A percentile compares a stretch with the other conserved stretches of the same genome.
Evolutionary conservation across 176 grass and related monocot species (phyloP).

Genomic region (Aegilops speltoides): DNA sequence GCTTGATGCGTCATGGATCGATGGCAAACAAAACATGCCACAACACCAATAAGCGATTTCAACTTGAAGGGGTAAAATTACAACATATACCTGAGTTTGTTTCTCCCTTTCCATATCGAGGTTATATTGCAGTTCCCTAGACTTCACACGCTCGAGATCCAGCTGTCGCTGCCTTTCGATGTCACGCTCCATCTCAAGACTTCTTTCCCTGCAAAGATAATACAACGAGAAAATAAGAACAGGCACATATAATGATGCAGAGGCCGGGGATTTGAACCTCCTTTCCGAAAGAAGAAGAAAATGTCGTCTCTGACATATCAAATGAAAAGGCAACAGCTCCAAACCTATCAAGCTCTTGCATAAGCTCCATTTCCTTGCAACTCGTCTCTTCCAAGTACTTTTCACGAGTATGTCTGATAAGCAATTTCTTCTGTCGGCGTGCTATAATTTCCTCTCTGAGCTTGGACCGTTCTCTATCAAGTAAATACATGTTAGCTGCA

Average conservation of each 20-base stretch:
- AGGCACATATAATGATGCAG: neutral
- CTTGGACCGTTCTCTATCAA: slow-evolving; percentile 73
- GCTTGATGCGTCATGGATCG: neutral
- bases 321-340: slow-evolving; percentile 14
- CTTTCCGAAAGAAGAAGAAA: no score
- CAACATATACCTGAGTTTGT: slow-evolving; percentile 66
- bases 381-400: slow-evolving; percentile 80
- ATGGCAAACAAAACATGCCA: neutral
- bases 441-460: slow-evolving; percentile 86
- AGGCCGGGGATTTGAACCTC: no score
- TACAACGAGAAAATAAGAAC: slow-evolving; percentile 12
- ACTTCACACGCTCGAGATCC: slow-evolving; percentile 81
- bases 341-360: slow-evolving; percentile 95
- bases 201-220: slow-evolving; percentile 59
- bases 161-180: slow-evolving; percentile 79
- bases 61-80: neutral
- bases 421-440: slow-evolving; percentile 82
- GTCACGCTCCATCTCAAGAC: slow-evolving; percentile 67
- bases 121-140: slow-evolving; percentile 85
- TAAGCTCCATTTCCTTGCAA: slow-evolving; percentile 78
- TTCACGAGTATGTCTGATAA: slow-evolving; percentile 74
- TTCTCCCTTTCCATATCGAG: slow-evolving; percentile 92
- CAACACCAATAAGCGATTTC: neutral
- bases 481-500: slow-evolving; percentile 13
- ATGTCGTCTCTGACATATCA: neutral